Evolutionary conservation across 805 yeast species (phyloP).

Genomic region (Nakazawaea pomicola): DNA sequence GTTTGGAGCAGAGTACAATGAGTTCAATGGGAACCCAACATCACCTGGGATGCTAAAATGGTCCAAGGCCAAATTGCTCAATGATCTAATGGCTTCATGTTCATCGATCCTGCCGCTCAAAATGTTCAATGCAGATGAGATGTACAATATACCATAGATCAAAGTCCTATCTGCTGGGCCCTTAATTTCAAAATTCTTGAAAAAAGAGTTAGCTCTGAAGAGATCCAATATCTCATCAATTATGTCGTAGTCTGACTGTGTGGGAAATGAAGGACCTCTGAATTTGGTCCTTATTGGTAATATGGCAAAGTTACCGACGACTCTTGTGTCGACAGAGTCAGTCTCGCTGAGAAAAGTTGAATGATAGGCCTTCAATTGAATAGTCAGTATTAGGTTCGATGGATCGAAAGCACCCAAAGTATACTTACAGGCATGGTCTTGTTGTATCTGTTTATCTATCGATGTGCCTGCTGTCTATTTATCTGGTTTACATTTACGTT

Average conservation of each 20-base stretch:
- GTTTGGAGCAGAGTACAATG: constrained; percentile 67
- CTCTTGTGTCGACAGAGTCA: constrained; percentile 49
- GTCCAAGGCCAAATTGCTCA: constrained; percentile 84
- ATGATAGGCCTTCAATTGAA: constrained; percentile 57
- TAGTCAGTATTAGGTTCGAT: no score
- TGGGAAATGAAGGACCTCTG: constrained; percentile 90
- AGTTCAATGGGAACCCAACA: constrained; percentile 86
- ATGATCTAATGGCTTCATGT: constrained; percentile 57
- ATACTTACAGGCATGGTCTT: constrained; percentile 11
- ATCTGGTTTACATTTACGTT: no score
- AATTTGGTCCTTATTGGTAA: constrained; percentile 79
- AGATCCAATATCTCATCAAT: constrained; percentile 88
- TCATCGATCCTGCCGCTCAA: constrained; percentile 44
- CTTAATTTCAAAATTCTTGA: constrained; percentile 94
- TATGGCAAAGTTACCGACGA: constrained; percentile 77
- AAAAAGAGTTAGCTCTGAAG: constrained; percentile 93
- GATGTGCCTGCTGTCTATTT: no score
- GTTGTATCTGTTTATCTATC: no score
- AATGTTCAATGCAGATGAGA: constrained; percentile 76
- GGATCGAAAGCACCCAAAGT: no score
- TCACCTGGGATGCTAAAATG: constrained; percentile 93
- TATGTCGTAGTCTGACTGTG: constrained; percentile 75
- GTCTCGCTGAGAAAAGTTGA: constrained; percentile 66
- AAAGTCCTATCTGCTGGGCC: constrained; percentile 91
- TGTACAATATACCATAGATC: constrained; percentile 88